Percentiles rank a stretch among this genome's conserved stretches.
phyloP scores from a whole-genome alignment of 192 early-diverging fungal species.

The Funneliformis geosporum region DNA sequence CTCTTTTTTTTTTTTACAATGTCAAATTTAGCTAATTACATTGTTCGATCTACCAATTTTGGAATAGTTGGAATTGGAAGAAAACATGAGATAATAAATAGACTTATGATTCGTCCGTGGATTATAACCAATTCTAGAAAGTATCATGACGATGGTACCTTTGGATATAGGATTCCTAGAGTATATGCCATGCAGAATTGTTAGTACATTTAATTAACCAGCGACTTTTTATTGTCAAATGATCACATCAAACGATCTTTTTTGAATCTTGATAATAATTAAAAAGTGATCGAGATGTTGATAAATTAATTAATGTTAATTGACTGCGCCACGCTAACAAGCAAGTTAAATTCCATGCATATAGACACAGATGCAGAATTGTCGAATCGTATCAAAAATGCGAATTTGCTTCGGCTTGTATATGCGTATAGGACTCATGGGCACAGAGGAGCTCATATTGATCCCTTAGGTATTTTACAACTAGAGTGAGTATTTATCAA shows the following conservation, averaged over 20 bases:
- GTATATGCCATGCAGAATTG: constrained; percentile 74
- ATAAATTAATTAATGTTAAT: neutral
- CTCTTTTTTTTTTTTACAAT: neutral
- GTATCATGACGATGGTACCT: constrained; percentile 83
- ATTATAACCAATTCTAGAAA: neutral
- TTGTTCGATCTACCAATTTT: neutral
- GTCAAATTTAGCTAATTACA: neutral
- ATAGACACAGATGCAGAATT: constrained; percentile 76
- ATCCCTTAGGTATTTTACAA: constrained; percentile 78
- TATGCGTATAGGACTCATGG: constrained; percentile 78
- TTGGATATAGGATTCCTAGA: constrained; percentile 85
- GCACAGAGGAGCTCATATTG: constrained; percentile 80
- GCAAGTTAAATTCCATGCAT: neutral
- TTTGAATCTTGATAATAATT: too few relatives aligned
- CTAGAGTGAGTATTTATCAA: constrained; percentile 54
- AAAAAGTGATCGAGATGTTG: too few relatives aligned
- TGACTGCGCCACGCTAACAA: neutral
- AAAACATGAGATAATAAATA: neutral
- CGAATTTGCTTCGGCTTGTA: constrained; percentile 84
- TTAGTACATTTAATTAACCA: constrained; percentile 40
- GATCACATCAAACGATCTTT: too few relatives aligned
- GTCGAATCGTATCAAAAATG: constrained; percentile 78
- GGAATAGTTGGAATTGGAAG: neutral
- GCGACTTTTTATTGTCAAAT: too few relatives aligned
- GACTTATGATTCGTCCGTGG: neutral